These are phyloP conservation scores for Botrytis fabae DNA, from an alignment of 2,329 filamentous ascomycete species.

Conservation along the genomic window DNA sequence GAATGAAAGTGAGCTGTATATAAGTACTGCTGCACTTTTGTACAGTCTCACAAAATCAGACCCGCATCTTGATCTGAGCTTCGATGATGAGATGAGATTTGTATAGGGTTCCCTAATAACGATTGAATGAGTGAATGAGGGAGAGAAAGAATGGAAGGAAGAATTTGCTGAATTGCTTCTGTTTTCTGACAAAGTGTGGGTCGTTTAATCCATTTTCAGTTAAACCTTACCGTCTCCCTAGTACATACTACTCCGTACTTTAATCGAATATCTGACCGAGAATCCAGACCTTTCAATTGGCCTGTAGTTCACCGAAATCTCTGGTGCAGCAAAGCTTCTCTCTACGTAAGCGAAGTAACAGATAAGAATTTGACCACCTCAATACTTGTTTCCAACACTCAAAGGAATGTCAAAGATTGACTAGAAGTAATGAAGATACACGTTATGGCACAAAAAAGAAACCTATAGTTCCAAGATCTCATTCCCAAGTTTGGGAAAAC, in stretches of 20 bases:
- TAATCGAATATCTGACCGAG: background rate
- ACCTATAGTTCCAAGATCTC: background rate
- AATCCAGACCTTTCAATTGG: background rate
- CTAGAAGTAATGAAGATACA: background rate
- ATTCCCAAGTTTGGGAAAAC: background rate
- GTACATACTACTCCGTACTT: background rate
- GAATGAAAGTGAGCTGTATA: conserved; percentile 1
- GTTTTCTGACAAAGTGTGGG: conserved; percentile 3
- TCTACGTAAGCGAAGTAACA: background rate
- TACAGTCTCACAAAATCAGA: conserved; percentile 11
- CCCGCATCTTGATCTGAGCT: background rate
- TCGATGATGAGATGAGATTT: background rate
- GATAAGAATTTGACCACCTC: background rate
- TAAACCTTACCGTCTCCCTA: background rate
- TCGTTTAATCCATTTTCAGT: background rate
- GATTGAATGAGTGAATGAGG: background rate
- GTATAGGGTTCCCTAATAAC: too few relatives aligned
- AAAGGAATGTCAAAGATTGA: background rate
- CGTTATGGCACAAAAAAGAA: background rate
- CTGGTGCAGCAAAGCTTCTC: background rate
- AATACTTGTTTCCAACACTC: background rate
- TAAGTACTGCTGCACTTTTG: conserved; percentile 8
- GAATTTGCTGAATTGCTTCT: background rate
- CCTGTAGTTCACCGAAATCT: background rate
- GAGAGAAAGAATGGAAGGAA: background rate